Base-by-base conservation (phyloP, 352 stramenopile genomes). In the Phytophthora cactorum region DNA sequence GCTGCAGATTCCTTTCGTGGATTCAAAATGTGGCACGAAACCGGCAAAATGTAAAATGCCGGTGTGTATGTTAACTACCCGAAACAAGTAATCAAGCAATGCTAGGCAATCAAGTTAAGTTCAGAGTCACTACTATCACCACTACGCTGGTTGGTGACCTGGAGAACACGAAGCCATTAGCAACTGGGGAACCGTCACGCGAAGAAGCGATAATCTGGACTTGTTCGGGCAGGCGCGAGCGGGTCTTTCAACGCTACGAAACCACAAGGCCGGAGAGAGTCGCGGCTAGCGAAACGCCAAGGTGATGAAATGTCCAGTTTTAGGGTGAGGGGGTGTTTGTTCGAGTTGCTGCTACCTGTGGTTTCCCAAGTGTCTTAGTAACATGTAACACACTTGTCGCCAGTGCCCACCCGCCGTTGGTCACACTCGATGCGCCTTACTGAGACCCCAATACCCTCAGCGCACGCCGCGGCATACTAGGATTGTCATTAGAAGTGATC, bases 191-290 rank as follows among this genome's bases (percentile, higher is more conserved):
- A 55, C 54, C 29, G 45, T 64, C 47, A 49, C 22, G 51, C 62
- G 46, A 68, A 64, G n/a, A 4, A 25, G 55, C 54, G 29, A 59
- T 29, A 46, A 32, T 43, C 63, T 65, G 55, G 36, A 66, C 63
- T 61, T 31, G 55, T 27, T 57, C 27, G 56, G 63, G 66, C 63
- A 66, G 63, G 63, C 63, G 49, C 27, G 17, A 51, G 3, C 34
- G 61, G 56, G 47, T 66, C 15, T 15, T 14, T 34, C 12, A 32
- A 51, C 44, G 46, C 27, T 52, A 32, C 32, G 22, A 49, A 61
- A 11, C 38, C 25, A 69, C 45, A 46, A 50, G 22, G 45, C 63
- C 50, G 47, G 63, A 71, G 66, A 58, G 43, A 71, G 63, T 71
- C 50, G 49, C 39, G 27, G 49, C 56, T 71, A 62, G 57, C 29